Conservation (phyloP, 2,329 filamentous ascomycete species). For the Chalaropsis thielavioides region DNA sequence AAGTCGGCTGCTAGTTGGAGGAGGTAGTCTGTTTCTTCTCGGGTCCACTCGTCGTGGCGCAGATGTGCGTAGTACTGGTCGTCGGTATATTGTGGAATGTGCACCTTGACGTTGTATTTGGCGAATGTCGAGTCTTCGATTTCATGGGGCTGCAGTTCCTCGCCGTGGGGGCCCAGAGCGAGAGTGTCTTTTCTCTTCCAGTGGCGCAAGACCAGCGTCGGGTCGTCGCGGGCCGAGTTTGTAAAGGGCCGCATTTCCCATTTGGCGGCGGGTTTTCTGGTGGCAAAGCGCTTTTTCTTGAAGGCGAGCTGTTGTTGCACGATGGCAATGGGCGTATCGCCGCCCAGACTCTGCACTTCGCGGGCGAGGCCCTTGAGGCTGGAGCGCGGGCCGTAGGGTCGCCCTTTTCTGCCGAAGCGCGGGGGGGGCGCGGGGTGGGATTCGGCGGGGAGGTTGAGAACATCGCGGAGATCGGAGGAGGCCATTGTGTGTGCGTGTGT, state of each 20-base stretch:
- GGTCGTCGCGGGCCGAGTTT: conserved; percentile 63
- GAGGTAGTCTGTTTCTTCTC: conserved; percentile 87
- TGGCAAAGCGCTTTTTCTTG: conserved; percentile 43
- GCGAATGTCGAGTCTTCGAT: conserved; percentile 54
- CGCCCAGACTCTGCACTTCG: conserved; percentile 50
- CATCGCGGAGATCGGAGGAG: conserved; percentile 71
- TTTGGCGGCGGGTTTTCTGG: conserved; percentile 39
- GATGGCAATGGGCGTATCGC: conserved; percentile 52
- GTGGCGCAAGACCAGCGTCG: conserved; percentile 54
- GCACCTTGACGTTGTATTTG: conserved; percentile 74
- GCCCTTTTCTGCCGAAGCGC: conserved; percentile 61
- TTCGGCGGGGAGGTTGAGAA: conserved; percentile 64
- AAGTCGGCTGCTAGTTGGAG: conserved; percentile 61
- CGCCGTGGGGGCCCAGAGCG: conserved; percentile 16
- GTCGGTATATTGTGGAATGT: conserved; percentile 68
- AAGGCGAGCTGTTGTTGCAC: conserved; percentile 45
- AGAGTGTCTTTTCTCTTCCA: conserved; percentile 50
- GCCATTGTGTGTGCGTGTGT: conserved; percentile 37
- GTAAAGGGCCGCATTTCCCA: conserved; percentile 60
- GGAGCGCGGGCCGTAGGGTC: conserved; percentile 43
- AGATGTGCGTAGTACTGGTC: conserved; percentile 71
- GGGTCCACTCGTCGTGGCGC: conserved; percentile 66
- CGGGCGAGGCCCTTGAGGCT: conserved; percentile 50
- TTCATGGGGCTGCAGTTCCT: conserved; percentile 19
- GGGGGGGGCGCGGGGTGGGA: conserved; percentile 29